Conservation (phyloP, 2,329 filamentous ascomycete species). For the Claviceps pazoutovae region DNA sequence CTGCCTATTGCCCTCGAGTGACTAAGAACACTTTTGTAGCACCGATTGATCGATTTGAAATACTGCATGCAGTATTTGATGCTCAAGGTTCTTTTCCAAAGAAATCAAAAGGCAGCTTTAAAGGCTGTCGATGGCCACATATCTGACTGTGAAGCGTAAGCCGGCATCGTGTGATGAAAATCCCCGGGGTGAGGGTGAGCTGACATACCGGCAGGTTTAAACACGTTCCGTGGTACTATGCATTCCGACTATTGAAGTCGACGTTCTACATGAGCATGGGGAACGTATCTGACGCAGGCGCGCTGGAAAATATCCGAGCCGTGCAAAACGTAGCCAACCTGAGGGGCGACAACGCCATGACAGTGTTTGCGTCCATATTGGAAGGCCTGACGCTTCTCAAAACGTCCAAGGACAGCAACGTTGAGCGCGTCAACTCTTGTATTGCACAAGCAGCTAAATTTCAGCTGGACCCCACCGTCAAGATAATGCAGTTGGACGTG, state of each 20-base stretch:
- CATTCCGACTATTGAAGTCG: conserved; percentile 60
- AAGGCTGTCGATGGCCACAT: conserved; percentile 59
- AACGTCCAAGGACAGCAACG: conserved; percentile 46
- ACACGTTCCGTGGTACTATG: conserved; percentile 61
- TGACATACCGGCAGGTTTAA: conserved; percentile 32
- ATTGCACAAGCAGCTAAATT: conserved; percentile 61
- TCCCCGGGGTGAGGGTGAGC: not conserved
- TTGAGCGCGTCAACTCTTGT: conserved; percentile 58
- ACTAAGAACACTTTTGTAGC: conserved; percentile 10
- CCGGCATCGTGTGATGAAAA: conserved; percentile 2
- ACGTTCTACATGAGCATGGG: conserved; percentile 51
- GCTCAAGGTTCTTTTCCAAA: conserved; percentile 54
- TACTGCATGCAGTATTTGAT: conserved; percentile 66
- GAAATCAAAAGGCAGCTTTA: conserved; percentile 57
- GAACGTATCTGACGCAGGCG: conserved; percentile 45
- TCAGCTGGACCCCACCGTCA: conserved; percentile 50
- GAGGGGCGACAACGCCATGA: conserved; percentile 48
- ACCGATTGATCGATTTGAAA: conserved; percentile 46
- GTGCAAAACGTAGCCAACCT: conserved; percentile 46
- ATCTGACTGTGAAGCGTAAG: conserved; percentile 50
- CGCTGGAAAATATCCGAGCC: conserved; percentile 54
- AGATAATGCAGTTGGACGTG: conserved; percentile 52
- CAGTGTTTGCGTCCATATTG: conserved; percentile 49
- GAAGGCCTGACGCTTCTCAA: conserved; percentile 58
- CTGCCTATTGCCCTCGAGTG: too few relatives aligned